Evolutionary conservation across 495 filamentous ascomycete species (phyloP), one percentile per base, ranked within the genome.

Genomic region (Bombardia bombarda): DNA sequence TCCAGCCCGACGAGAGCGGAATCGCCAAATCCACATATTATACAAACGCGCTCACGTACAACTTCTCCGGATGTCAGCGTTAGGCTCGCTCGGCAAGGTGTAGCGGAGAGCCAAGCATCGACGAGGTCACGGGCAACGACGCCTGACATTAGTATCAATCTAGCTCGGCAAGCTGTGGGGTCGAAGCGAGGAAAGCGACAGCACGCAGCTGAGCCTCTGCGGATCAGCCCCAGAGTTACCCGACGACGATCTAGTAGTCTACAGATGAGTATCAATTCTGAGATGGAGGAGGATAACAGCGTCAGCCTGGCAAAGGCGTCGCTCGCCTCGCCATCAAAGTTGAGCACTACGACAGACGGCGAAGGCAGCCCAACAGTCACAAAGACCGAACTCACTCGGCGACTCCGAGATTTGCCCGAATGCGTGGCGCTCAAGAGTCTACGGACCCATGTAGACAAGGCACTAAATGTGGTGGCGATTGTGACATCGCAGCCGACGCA

Each of bases 381-480:
- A 25, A 74, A 70, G 38, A 19, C 58, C 0, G 56, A 62, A 26
- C 55, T 74, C 4, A 49, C 48, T 17, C 67, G 68, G 37, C 50
- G 60, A 49, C 60, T 90, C 10, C 76, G 78, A 21, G 69, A 76
- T 24, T 56, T 80, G 4, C 75, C 78, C 0, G 85, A 86, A 49
- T 90, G 80, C 51, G 71, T 81, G 19, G 65, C 81, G 2, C 74
- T 95, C 3, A 79, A 79, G 26, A 68, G 72, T 3, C 68, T 94
- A 10, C 62, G 72, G 26, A 68, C 66, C 35, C 73, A 84, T 57
- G 68, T 67, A 40, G 70, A 54, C 2, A 68, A 64, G 62, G 62
- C 61, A 43, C 58, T 82, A 10, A 81, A 89, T 50, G 70, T 84
- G 9, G 69, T 92, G 24, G 86, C 79, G 1, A 64, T 90, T 16